Base-by-base conservation (phyloP, 176 grass and related monocot genomes). In the Aegilops longissima region DNA sequence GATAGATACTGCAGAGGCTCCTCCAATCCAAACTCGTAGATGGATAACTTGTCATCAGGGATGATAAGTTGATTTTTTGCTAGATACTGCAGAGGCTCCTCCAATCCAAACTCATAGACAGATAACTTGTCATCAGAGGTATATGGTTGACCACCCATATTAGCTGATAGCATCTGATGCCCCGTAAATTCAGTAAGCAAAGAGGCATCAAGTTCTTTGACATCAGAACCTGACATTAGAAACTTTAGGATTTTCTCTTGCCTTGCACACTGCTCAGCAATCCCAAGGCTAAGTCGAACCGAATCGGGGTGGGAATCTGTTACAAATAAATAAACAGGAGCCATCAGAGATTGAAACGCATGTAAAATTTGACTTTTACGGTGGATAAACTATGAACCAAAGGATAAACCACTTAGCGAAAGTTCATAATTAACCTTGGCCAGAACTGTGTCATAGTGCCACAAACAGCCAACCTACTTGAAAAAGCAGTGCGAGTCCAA, bases 181-280 rank as follows among this genome's bases (percentile, higher is more conserved):
- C 92, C 88, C 3, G 64, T 90, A 25, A 95, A 63, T 58, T 95
- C 89, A 77, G 87, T 85, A 18, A 95, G 73, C 64, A 92, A 33
- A 76, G 93, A 95, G 33, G 89, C 36, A 11, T 93, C 87, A 33
- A 91, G 64, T 34, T 80, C 83, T 42, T 84, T 75, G 63, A 86
- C 45, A 16, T 89, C 83, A 4, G 88, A 87, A 18, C 92, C 86
- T n/a, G 93, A 91, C 77, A 70, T 89, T 18, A 98, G 94, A 88
- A 92, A 93, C 81, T 92, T 88, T 27, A 94, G 62, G 24, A 96
- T 94, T 76, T 93, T 90, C 67, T 96, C 88, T 80, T 94, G 89
- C 84, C 92, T 91, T 42, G 70, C 77, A 11, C 90, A 96, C 14
- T 93, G 90, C 58, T 94, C 94, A 2, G 94, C 83, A 7, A 94